phyloP scores from a whole-genome alignment of 108 stramenopile genomes.

The Skeletonema costatum region DNA sequence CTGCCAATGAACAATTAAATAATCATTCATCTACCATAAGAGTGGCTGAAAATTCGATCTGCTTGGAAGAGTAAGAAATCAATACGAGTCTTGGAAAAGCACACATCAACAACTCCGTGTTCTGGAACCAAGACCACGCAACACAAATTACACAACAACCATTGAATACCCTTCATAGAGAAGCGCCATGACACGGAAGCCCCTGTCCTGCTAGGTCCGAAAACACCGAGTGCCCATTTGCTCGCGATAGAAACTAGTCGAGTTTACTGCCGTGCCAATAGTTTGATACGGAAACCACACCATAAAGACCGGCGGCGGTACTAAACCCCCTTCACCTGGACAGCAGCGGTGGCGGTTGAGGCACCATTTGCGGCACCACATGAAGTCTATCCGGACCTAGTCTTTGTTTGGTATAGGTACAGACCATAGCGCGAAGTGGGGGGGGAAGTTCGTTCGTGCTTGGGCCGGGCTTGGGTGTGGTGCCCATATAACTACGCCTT shows the following conservation, averaged over 20 bases:
- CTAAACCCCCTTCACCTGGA: neutral
- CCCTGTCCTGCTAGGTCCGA: slow-evolving; percentile 17
- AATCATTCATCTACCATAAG: too few species aligned
- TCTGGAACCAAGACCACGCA: too few species aligned
- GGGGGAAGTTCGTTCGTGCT: too few species aligned
- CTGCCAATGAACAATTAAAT: too few species aligned
- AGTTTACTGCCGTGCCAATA: neutral
- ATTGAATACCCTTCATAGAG: slow-evolving; percentile 11
- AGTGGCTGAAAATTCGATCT: too few species aligned
- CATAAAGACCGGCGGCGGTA: neutral
- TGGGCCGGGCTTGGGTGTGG: too few species aligned
- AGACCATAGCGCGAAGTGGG: too few species aligned
- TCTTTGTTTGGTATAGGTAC: slow-evolving; percentile 85
- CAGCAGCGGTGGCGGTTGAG: neutral
- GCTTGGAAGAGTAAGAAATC: too few species aligned
- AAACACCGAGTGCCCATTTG: slow-evolving; percentile 23
- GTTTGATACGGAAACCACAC: slow-evolving; percentile 2
- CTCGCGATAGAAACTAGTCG: slow-evolving; percentile 9
- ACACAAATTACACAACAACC: neutral
- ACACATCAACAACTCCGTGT: too few species aligned
- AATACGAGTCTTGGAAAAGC: too few species aligned
- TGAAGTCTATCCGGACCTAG: slow-evolving; percentile 77
- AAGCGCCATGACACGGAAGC: slow-evolving; percentile 16
- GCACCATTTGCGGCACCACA: slow-evolving; percentile 41
- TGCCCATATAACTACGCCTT: too few species aligned